These are phyloP conservation scores for Tetracladium setigerum DNA, from an alignment of 495 filamentous ascomycete species.

Conservation along the genomic window DNA sequence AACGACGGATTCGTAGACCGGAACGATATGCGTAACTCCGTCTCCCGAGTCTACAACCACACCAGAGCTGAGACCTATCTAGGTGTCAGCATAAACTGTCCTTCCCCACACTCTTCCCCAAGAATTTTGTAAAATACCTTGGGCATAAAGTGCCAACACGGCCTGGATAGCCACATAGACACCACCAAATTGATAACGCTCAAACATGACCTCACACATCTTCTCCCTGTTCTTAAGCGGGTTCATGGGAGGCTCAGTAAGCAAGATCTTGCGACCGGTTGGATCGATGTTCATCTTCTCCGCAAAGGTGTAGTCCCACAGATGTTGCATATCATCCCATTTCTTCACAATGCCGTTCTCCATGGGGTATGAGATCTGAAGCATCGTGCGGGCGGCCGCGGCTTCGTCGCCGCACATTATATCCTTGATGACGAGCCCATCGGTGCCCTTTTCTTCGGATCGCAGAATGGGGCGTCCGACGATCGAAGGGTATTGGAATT, in stretches of 20 bases:
- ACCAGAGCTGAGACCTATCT: slow-evolving; percentile 65
- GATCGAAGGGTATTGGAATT: slow-evolving; percentile 96
- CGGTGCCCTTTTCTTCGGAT: slow-evolving; percentile 68
- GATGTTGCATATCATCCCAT: slow-evolving; percentile 99
- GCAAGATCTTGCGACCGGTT: slow-evolving; percentile 88
- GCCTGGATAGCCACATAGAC: slow-evolving; percentile 99
- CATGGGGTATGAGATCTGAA: slow-evolving; percentile 98
- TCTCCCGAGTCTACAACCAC: slow-evolving; percentile 98
- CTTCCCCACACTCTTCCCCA: background rate
- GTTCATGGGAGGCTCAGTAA: slow-evolving; percentile 98
- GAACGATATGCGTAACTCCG: slow-evolving; percentile 96
- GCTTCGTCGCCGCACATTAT: slow-evolving; percentile 99
- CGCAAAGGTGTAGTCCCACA: slow-evolving; percentile 98
- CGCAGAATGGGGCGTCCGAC: slow-evolving; percentile 96
- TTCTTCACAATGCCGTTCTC: slow-evolving; percentile 98
- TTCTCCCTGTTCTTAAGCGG: slow-evolving; percentile 90
- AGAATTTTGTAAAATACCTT: slow-evolving; percentile 52
- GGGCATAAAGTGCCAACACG: slow-evolving; percentile 93
- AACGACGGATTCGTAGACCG: slow-evolving; percentile 94
- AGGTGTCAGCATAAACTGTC: slow-evolving; percentile 3
- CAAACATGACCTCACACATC: slow-evolving; percentile 99
- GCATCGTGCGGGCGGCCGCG: slow-evolving; percentile 87
- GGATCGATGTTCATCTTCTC: slow-evolving; percentile 95
- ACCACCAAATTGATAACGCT: slow-evolving; percentile 89
- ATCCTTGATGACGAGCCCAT: slow-evolving; percentile 77